Conservation (phyloP, 1,284 basidiomycete species). For the Violaceomyces palustris region DNA sequence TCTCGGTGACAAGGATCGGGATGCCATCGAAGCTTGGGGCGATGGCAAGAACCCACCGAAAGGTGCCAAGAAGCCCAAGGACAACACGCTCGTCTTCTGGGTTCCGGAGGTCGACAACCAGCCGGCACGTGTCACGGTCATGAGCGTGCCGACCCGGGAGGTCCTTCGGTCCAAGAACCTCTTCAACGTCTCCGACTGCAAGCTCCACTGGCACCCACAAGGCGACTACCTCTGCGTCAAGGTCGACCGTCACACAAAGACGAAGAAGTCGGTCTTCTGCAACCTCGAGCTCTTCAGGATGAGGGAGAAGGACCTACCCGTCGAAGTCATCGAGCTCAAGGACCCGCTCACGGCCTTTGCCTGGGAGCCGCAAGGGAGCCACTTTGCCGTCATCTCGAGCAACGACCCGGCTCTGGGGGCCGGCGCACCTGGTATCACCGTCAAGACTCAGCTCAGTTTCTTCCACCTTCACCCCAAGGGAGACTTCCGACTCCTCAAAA, state of each 20-base stretch:
- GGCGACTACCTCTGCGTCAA: conserved; percentile 99
- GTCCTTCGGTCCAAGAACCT: conserved; percentile 92
- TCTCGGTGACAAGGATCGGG: conserved; percentile 70
- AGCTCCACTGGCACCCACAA: conserved; percentile 97
- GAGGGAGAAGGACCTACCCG: conserved; percentile 95
- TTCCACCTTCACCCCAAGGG: conserved; percentile 95
- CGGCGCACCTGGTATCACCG: conserved; percentile 76
- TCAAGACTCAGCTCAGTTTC: conserved; percentile 95
- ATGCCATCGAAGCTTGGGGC: conserved; percentile 56
- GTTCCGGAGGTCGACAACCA: conserved; percentile 92
- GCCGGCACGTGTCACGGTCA: conserved; percentile 89
- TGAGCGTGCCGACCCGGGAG: conserved; percentile 79
- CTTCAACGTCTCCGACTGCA: conserved; percentile 97
- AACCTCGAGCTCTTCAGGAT: conserved; percentile 97
- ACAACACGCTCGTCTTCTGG: conserved; percentile 97
- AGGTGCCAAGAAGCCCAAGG: conserved; percentile 59
- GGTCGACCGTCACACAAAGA: conserved; percentile 98
- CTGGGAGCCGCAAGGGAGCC: conserved; percentile 94
- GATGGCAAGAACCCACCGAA: conserved; percentile 20
- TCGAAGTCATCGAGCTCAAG: conserved; percentile 96
- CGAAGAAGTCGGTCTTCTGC: conserved; percentile 97
- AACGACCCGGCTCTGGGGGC: conserved; percentile 89
- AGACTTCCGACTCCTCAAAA: conserved; percentile 83
- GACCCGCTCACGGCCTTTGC: conserved; percentile 95
- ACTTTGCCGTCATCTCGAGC: conserved; percentile 92